Percentiles rank a stretch among this genome's conserved stretches.
Evolutionary conservation across 306 rosid species (phyloP).

Genomic region (Myrica gale): DNA sequence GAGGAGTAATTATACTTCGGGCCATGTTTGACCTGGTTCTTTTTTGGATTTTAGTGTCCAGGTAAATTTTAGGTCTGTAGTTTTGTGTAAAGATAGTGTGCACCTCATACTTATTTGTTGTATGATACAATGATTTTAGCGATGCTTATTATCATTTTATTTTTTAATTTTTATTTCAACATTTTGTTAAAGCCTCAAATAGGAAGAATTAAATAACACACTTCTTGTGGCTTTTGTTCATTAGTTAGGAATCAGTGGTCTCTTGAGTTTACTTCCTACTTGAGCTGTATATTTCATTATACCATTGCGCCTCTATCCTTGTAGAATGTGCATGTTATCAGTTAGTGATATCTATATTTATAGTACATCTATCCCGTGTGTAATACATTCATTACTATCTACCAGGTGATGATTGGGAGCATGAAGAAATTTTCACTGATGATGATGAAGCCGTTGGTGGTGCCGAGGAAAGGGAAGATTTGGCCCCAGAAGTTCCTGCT

Average conservation of each 20-base stretch:
- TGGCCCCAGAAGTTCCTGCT: conserved; percentile 95
- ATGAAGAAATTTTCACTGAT: conserved; percentile 94
- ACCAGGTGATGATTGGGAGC: conserved; percentile 98
- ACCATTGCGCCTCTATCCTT: background rate
- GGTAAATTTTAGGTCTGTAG: background rate
- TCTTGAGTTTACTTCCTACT: background rate
- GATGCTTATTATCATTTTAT: too few species aligned
- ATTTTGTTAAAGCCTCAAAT: background rate
- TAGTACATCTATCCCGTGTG: conserved; percentile 10
- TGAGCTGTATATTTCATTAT: background rate
- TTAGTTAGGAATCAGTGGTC: background rate
- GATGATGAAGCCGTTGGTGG: conserved; percentile 96
- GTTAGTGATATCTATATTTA: background rate
- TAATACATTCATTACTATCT: conserved; percentile 15
- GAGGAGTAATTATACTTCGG: background rate
- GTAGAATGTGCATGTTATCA: background rate
- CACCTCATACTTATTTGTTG: background rate
- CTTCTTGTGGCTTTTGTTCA: background rate
- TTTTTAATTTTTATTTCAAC: background rate
- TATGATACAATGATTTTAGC: background rate
- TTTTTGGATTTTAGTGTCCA: background rate
- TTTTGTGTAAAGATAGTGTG: background rate
- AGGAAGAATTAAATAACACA: background rate
- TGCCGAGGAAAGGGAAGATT: conserved; percentile 92
- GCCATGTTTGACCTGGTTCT: background rate